phyloP scores from a whole-genome alignment of 164 flowering plant species.

The Magnolia changhungtana region DNA sequence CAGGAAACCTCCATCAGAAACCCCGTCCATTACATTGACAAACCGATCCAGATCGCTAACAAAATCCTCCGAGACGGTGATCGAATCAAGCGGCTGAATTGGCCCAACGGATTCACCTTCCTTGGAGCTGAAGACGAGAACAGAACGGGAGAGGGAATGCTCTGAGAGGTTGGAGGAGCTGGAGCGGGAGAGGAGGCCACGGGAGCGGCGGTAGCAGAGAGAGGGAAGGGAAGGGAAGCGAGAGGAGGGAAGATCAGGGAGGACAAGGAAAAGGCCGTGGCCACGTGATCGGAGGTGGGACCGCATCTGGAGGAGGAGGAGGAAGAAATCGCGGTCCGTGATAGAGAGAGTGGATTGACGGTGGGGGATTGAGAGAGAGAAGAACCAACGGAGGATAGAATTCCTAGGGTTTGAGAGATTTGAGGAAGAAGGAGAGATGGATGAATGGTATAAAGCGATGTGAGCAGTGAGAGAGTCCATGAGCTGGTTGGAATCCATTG shows the following conservation, averaged over 20 bases:
- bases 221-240: constrained; percentile 43
- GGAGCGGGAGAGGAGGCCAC: constrained; percentile 60
- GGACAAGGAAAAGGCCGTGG: constrained; percentile 58
- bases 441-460: constrained; percentile 70
- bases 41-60: constrained; percentile 59
- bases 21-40: constrained; percentile 59
- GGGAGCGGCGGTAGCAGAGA: constrained; percentile 59
- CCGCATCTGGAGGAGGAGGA: constrained; percentile 62
- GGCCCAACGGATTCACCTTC: constrained; percentile 43
- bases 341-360: constrained; percentile 66
- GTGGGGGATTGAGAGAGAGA: constrained; percentile 62
- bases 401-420: constrained; percentile 42
- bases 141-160: constrained; percentile 29
- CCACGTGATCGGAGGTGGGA: constrained; percentile 34
- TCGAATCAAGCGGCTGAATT: constrained; percentile 38
- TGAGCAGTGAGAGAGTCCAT: constrained; percentile 76
- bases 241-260: constrained; percentile 62
- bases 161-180: constrained; percentile 36
- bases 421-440: constrained; percentile 15
- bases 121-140: constrained; percentile 49
- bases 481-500: constrained; percentile 38
- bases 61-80: constrained; percentile 60
- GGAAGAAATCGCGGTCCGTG: constrained; percentile 47
- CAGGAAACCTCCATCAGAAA: constrained; percentile 67
- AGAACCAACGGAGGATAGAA: constrained; percentile 77